Base-by-base conservation (phyloP, 2,329 filamentous ascomycete genomes). In the Ceratocystiopsis sp. region DNA sequence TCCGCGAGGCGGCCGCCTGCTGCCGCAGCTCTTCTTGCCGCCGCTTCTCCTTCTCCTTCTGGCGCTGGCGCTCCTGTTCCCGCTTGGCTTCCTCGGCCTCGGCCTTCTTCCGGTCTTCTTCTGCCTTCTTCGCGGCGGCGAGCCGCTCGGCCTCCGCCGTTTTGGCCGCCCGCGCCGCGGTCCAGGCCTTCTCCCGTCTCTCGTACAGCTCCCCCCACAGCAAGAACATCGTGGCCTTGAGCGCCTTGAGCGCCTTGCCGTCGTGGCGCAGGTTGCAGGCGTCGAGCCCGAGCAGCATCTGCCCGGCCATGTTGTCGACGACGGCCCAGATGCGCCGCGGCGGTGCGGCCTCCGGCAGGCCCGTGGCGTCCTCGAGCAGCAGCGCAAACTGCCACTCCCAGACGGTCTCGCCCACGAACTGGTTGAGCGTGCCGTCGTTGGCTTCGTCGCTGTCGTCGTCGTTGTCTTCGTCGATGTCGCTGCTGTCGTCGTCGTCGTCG, bases 331-430 rank as follows among this genome's bases (percentile, higher is more conserved):
- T 55, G 25, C 66, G 65, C 8, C 68, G 55, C 14, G 63, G 68
- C 17, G 25, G 18, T n/a, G 12, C 21, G 7, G 33, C 9, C 34
- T 29, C 50, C 32, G 51, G 49, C 37, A 52, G 56, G 5, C 0
- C 71, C 75, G 51, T 86, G 0, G 72, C 76, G 49, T 87, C 83
- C 58, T 93, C 82, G 1, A 95, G 71, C 13, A 81, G 67, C 19
- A 96, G 67, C 18, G 73, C 74, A 59, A 95, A 95, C 14, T 73
- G 71, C 87, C 87, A 95, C 57, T 91, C 77, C 82, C 84, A 94
- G 9, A 57, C 54, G 13, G 50, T 55, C 7, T 49, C 35, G n/a
- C 50, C 53, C 2, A 47, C 38, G n/a, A 53, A 53, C 38, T 15
- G 46, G 21, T 34, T 14, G 13, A 10, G 9, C 8, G 11, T 18